A percentile compares a stretch with the other conserved stretches of the same genome.
phyloP scores from a whole-genome alignment of 1,284 basidiomycete species.

The Trametes hirsuta region DNA sequence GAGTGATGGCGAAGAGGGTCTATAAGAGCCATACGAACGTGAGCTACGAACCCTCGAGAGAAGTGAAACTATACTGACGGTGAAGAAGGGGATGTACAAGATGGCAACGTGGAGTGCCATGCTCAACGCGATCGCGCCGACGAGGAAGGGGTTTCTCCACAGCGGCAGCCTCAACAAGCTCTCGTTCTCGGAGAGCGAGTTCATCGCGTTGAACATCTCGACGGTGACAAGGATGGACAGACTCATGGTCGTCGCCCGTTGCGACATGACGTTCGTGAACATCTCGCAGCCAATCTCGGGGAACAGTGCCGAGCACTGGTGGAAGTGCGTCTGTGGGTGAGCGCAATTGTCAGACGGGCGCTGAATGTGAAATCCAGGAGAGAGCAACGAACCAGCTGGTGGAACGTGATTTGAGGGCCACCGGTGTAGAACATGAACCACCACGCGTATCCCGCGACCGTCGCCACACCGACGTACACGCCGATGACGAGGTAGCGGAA shows the following conservation, averaged over 20 bases:
- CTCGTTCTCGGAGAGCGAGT: constrained; percentile 98
- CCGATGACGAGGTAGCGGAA: constrained; percentile 95
- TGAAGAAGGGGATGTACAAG: constrained; percentile 94
- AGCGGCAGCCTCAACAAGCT: constrained; percentile 86
- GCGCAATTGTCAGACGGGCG: neutral
- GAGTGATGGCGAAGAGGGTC: constrained; percentile 90
- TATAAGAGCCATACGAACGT: constrained; percentile 33
- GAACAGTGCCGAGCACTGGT: constrained; percentile 83
- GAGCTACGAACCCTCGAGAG: neutral
- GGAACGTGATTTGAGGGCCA: constrained; percentile 92
- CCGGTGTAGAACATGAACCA: constrained; percentile 94
- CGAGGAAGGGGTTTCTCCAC: constrained; percentile 94
- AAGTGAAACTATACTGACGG: constrained; percentile 53
- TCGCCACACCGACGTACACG: constrained; percentile 91
- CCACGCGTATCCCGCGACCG: constrained; percentile 97
- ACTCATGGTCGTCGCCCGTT: constrained; percentile 93
- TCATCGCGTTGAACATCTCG: constrained; percentile 99
- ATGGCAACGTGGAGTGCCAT: constrained; percentile 95
- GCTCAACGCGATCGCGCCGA: constrained; percentile 84
- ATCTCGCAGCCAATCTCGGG: constrained; percentile 92
- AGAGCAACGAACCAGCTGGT: constrained; percentile 77
- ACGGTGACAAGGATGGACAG: constrained; percentile 92
- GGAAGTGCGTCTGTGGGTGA: constrained; percentile 83
- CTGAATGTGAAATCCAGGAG: neutral
- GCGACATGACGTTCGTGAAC: constrained; percentile 86